Percentiles rank a stretch among this genome's conserved stretches.
These are phyloP conservation scores for Hymenoscyphus occultus DNA, from an alignment of 2,329 filamentous ascomycete genomes.

Conservation along the genomic window DNA sequence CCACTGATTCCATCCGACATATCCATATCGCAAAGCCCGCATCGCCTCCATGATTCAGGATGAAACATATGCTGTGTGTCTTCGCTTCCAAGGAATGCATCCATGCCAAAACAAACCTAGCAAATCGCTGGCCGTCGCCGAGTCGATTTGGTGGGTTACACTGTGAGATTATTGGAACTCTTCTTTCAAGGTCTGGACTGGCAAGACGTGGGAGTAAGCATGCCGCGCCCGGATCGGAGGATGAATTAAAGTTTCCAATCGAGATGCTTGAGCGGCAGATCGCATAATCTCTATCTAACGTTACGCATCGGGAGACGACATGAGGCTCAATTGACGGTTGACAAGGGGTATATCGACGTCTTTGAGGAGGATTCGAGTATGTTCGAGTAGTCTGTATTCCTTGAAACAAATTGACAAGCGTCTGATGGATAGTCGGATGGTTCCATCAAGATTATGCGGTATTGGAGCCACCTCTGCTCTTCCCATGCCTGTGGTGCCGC, in stretches of 20 bases:
- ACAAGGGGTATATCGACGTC: not conserved
- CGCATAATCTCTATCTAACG: not conserved
- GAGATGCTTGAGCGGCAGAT: not conserved
- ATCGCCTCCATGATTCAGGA: not conserved
- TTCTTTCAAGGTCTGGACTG: not conserved
- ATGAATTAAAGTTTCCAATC: not conserved
- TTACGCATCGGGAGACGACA: constrained; percentile 1
- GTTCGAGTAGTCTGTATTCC: not conserved
- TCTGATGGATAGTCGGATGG: not conserved
- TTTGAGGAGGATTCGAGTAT: not conserved
- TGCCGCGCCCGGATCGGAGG: not conserved
- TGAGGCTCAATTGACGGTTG: not conserved
- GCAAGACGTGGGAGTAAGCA: not conserved
- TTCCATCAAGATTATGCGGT: not conserved
- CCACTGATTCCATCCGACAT: not conserved
- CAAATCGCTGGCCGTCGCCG: not conserved
- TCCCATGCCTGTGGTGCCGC: not conserved
- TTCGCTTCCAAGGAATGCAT: not conserved
- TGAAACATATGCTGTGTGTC: not conserved
- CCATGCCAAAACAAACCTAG: not conserved
- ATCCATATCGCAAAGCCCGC: not conserved
- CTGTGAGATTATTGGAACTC: not conserved
- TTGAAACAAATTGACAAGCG: not conserved
- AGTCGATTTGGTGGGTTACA: not conserved
- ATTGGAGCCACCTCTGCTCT: not conserved